phyloP scores from a whole-genome alignment of 495 filamentous ascomycete species.

The Tuber magnatum region DNA sequence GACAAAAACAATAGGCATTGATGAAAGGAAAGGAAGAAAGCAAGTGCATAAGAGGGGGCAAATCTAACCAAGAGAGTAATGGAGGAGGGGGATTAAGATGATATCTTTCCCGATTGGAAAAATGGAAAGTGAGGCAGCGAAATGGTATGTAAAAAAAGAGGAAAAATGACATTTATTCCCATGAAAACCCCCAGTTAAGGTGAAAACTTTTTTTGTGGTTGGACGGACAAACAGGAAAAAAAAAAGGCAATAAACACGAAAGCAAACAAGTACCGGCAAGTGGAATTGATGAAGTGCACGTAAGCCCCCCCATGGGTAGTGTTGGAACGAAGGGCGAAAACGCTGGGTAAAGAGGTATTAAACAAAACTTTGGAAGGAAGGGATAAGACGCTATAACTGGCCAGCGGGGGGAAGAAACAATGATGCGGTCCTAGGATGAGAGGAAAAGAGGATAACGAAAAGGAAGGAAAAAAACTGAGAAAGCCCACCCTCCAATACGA shows the following conservation, averaged over 20 bases:
- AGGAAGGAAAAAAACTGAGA: slow-evolving; percentile 11
- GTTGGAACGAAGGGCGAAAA: neutral
- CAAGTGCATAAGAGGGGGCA: slow-evolving; percentile 6
- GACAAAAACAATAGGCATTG: neutral
- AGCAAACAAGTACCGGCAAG: neutral
- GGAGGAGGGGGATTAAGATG: neutral
- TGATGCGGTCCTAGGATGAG: neutral
- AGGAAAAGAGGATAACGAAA: slow-evolving; percentile 12
- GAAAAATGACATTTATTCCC: slow-evolving; percentile 6
- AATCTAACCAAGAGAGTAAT: neutral
- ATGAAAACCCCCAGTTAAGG: neutral
- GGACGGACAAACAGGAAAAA: slow-evolving; percentile 12
- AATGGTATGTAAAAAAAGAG: slow-evolving; percentile 1
- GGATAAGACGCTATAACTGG: neutral
- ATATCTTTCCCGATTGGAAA: neutral
- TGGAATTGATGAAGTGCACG: neutral
- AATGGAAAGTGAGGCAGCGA: neutral
- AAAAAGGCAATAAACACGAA: slow-evolving; percentile 2
- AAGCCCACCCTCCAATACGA: slow-evolving; percentile 6
- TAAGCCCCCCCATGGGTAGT: neutral
- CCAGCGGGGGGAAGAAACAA: neutral
- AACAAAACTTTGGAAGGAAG: neutral
- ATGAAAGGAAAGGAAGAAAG: neutral
- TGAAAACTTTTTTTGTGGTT: slow-evolving; percentile 1
- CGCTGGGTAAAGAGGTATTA: neutral